A percentile compares a stretch with the other conserved stretches of the same genome.
Conservation (phyloP, 352 stramenopile species). For the Pythium apleroticum region DNA sequence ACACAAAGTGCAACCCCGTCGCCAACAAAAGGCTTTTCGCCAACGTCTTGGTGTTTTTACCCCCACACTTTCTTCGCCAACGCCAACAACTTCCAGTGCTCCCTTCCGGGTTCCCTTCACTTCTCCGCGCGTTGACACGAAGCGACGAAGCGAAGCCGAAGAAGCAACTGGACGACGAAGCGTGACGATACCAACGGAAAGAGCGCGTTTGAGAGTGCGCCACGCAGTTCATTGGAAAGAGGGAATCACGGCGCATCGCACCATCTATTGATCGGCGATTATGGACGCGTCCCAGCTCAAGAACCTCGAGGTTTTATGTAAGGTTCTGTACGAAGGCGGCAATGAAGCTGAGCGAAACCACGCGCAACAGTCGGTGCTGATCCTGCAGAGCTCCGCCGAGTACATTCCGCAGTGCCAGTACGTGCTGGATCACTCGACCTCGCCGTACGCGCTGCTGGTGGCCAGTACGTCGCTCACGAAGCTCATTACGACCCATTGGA, state of each 20-base stretch:
- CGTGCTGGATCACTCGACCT: conserved; percentile 96
- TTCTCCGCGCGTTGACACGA: background rate
- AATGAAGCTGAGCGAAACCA: conserved; percentile 72
- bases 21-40: background rate
- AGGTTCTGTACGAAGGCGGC: conserved; percentile 71
- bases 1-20: conserved; percentile 23
- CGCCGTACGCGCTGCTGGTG: conserved; percentile 95
- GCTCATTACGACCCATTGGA: conserved; percentile 98
- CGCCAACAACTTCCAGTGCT: background rate
- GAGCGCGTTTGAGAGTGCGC: background rate
- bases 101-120: background rate
- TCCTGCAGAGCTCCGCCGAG: conserved; percentile 91
- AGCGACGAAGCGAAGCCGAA: background rate
- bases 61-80: conserved; percentile 7
- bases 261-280: conserved; percentile 6
- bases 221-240: conserved; percentile 4
- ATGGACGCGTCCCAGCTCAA: conserved; percentile 82
- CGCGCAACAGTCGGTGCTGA: conserved; percentile 82
- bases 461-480: conserved; percentile 96
- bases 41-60: conserved; percentile 7
- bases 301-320: conserved; percentile 80
- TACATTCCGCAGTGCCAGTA: conserved; percentile 99
- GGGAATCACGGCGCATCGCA: conserved; percentile 3
- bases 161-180: background rate
- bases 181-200: background rate